These are phyloP conservation scores for Phialophora expanda DNA, from an alignment of 2,329 filamentous ascomycete genomes.

Conservation along the genomic window DNA sequence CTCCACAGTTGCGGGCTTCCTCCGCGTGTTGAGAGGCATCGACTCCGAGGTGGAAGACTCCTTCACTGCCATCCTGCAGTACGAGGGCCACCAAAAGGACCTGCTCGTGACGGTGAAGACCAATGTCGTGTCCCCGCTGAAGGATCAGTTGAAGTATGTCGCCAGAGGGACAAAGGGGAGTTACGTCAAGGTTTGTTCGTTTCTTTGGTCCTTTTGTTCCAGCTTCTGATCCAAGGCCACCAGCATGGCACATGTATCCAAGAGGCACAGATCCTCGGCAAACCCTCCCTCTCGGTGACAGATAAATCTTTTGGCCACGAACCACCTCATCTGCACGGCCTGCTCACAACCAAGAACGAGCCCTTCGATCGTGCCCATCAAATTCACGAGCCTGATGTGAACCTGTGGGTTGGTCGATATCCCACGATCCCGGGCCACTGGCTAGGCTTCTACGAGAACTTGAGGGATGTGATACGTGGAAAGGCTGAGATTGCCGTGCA, in stretches of 20 bases:
- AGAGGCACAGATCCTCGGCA: slow-evolving; percentile 72
- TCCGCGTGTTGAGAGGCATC: slow-evolving; percentile 66
- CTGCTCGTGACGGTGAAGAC: slow-evolving; percentile 72
- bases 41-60: slow-evolving; percentile 58
- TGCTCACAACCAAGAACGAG: slow-evolving; percentile 49
- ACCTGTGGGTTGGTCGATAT: slow-evolving; percentile 25
- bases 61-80: slow-evolving; percentile 69
- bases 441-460: slow-evolving; percentile 34
- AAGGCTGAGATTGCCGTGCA: slow-evolving; percentile 24
- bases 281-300: slow-evolving; percentile 62
- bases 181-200: slow-evolving; percentile 64
- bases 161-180: slow-evolving; percentile 73
- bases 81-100: slow-evolving; percentile 56
- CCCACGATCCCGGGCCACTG: slow-evolving; percentile 32
- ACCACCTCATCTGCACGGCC: slow-evolving; percentile 61
- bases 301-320: slow-evolving; percentile 70
- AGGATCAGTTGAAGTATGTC: slow-evolving; percentile 75
- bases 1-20: slow-evolving; percentile 66
- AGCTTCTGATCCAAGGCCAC: not conserved
- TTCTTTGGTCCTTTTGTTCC: not conserved
- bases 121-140: slow-evolving; percentile 69
- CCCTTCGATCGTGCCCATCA: slow-evolving; percentile 18
- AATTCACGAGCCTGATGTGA: slow-evolving; percentile 13
- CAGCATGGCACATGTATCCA: slow-evolving; percentile 56
- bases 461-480: slow-evolving; percentile 23